phyloP scores from a whole-genome alignment of 768 basidiomycete genomes.

The Kondoa subrosea region DNA sequence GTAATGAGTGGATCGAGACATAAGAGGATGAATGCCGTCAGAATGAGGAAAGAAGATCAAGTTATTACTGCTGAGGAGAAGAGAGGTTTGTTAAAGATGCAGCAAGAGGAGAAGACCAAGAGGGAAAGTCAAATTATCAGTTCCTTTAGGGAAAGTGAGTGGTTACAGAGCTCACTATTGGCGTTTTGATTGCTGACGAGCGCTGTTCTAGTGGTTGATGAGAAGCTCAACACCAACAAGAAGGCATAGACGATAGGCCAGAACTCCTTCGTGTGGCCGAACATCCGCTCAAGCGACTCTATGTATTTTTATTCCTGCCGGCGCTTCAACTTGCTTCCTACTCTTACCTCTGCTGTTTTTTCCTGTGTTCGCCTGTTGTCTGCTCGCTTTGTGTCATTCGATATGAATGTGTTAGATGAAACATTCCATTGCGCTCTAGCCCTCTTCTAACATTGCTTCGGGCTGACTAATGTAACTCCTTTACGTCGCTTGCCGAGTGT shows the following conservation, averaged over 20 bases:
- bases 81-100: slow-evolving; percentile 80
- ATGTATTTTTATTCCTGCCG: too few relatives aligned
- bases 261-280: background rate
- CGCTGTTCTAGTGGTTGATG: background rate
- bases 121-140: slow-evolving; percentile 74
- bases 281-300: too few relatives aligned
- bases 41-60: slow-evolving; percentile 98
- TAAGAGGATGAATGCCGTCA: slow-evolving; percentile 93
- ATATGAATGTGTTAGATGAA: too few relatives aligned
- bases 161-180: background rate
- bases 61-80: slow-evolving; percentile 99
- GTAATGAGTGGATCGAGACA: slow-evolving; percentile 96
- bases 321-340: too few relatives aligned
- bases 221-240: background rate
- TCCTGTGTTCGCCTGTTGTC: too few relatives aligned
- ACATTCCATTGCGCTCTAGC: too few relatives aligned
- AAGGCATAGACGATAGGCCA: background rate
- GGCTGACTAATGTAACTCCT: too few relatives aligned
- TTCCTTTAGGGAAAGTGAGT: slow-evolving; percentile 52
- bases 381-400: too few relatives aligned
- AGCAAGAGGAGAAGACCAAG: slow-evolving; percentile 81
- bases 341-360: too few relatives aligned
- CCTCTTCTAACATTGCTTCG: too few relatives aligned
- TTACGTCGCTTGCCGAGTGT: too few relatives aligned
- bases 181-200: background rate